Evolutionary conservation across 108 stramenopile species (phyloP), one percentile per base, ranked within the genome.

Genomic region (Epithemia pelagica): DNA sequence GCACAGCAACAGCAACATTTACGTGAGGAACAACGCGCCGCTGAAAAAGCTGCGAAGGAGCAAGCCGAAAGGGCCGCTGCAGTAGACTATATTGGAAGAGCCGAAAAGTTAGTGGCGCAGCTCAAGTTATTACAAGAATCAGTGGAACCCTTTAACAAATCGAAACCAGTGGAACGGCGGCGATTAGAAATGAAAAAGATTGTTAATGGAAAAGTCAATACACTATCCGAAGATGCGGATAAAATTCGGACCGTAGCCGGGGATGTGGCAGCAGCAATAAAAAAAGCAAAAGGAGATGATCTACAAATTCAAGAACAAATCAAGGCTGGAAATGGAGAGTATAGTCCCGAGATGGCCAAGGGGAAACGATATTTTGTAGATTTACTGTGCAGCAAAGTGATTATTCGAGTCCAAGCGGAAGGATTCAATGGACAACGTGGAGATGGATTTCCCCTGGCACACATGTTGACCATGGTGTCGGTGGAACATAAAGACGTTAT

Each of bases 401-500:
- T 94, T 55, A 85, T 85, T 24, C 78, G 92, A 18, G 82, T 84
- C 5, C 92, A 94, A 67, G 89, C 92, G 25, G 92, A 91, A 64
- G 83, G 87, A 27, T 94, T 94, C 61, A 88, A 88, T 65, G 88
- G 91, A 19, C 74, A 82, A 23, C 80, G 88, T 8, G 89, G 89
- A 8, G 92, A 94, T 75, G 92, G 89, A 10, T 94, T 89, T 67
- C 92, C 92, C 0, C 58, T 94, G 65, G 92, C 89, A 3, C 62
- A 54, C 21, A 81, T 84, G 82, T 69, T 91, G 30, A 78, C 88
- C 3, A 66, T 70, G 58, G 78, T 89, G 0, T 86, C 88, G 1
- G 64, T 69, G 0, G 72, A 86, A 63, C 77, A 79, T 62, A 75
- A 81, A 51, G 86, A 88, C 27, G 52, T 94, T 28, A 70, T 70